Evolutionary conservation across 352 stramenopile genomes (phyloP).

Genomic region (Globisporangium cylindrosporum): DNA sequence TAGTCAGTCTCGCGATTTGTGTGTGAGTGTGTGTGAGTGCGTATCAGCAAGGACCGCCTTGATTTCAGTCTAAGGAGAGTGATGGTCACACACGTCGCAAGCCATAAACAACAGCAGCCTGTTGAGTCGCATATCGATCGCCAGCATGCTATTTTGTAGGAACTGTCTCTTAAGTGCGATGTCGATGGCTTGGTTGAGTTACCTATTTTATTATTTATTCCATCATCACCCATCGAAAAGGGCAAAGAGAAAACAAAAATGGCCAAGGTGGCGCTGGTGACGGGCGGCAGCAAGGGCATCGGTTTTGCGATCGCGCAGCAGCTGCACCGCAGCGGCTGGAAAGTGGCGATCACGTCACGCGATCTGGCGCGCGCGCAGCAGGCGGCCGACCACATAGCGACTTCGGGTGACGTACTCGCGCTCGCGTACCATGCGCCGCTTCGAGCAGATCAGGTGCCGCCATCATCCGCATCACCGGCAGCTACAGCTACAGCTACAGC

Average conservation of each 20-base stretch:
- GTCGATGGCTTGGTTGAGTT: too few relatives aligned
- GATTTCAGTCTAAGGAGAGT: not conserved
- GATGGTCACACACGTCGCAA: not conserved
- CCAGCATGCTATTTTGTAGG: not conserved
- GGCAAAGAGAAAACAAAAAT: not conserved
- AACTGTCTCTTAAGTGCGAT: too few relatives aligned
- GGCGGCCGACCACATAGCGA: constrained; percentile 43
- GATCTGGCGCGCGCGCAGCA: constrained; percentile 48
- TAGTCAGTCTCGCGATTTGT: not conserved
- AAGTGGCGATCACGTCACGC: constrained; percentile 70
- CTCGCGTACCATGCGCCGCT: constrained; percentile 57
- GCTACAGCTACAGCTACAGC: not conserved
- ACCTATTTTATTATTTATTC: too few relatives aligned
- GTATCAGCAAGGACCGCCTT: not conserved
- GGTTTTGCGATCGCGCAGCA: constrained; percentile 68
- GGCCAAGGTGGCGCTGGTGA: constrained; percentile 54
- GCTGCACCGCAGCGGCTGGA: constrained; percentile 61
- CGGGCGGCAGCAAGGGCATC: constrained; percentile 77
- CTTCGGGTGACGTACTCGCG: constrained; percentile 33
- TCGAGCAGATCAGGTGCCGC: constrained; percentile 4
- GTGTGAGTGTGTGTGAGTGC: not conserved
- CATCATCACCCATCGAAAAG: too few relatives aligned
- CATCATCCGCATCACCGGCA: not conserved
- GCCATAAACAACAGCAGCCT: not conserved
- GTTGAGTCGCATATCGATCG: not conserved